phyloP scores from a whole-genome alignment of 352 stramenopile species.

The Pythium grandisporangium region DNA sequence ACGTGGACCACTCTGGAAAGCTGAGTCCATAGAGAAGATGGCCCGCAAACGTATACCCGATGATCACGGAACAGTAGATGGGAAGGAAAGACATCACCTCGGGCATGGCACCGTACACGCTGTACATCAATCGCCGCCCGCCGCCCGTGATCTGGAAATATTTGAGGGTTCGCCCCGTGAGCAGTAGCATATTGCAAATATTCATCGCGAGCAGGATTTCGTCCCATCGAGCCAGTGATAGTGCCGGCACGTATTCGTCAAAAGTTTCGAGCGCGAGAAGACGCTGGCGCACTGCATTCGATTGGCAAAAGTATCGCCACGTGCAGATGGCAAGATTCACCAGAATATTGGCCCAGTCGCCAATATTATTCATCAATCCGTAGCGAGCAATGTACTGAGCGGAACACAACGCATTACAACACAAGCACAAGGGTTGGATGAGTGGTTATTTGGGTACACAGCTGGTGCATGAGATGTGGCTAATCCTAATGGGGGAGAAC shows the following conservation, averaged over 20 bases:
- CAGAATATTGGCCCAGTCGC: constrained; percentile 55
- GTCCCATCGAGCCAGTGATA: constrained; percentile 42
- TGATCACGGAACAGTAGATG: constrained; percentile 52
- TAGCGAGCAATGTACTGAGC: constrained; percentile 53
- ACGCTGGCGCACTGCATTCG: constrained; percentile 16
- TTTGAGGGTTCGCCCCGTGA: constrained; percentile 54
- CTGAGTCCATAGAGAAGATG: constrained; percentile 64
- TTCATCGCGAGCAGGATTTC: constrained; percentile 54
- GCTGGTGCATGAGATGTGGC: too few species aligned
- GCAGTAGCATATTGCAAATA: constrained; percentile 51
- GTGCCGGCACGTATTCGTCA: constrained; percentile 44
- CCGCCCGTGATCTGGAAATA: constrained; percentile 69
- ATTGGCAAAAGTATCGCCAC: constrained; percentile 51
- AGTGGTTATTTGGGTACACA: too few species aligned
- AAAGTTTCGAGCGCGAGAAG: constrained; percentile 44
- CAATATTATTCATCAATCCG: constrained; percentile 51
- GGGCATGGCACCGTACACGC: constrained; percentile 65
- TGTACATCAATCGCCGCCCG: constrained; percentile 47
- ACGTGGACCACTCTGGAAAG: constrained; percentile 55
- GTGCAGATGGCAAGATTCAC: constrained; percentile 44
- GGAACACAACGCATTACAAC: neutral
- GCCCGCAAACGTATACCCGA: constrained; percentile 60
- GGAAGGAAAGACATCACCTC: constrained; percentile 60
- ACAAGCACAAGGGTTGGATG: neutral
- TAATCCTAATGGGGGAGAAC: constrained; percentile 5